A percentile compares a stretch with the other conserved stretches of the same genome.
phyloP scores from a whole-genome alignment of 441 rosid species.

The Populus hybrid region DNA sequence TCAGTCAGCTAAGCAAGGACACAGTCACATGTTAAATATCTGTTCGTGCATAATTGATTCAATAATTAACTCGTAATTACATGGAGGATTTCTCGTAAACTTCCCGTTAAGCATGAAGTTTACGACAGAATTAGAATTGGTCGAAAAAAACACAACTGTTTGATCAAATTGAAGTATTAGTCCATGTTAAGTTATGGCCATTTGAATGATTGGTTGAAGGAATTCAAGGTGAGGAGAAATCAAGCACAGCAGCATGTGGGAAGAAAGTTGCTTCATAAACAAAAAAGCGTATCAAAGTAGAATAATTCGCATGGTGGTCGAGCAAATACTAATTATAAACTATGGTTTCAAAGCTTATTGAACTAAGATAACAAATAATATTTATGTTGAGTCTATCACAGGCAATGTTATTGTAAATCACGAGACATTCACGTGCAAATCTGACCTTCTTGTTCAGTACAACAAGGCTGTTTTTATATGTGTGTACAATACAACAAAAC shows the following conservation, averaged over 20 bases:
- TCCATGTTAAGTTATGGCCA: constrained; percentile 19
- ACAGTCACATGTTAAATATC: constrained; percentile 6
- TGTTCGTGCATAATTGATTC: constrained; percentile 1
- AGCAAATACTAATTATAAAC: constrained; percentile 10
- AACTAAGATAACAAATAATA: constrained; percentile 12
- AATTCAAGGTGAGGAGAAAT: neutral
- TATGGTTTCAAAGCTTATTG: constrained; percentile 11
- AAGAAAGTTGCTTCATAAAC: constrained; percentile 11
- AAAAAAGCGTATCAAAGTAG: neutral
- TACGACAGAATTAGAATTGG: neutral
- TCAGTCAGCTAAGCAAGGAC: constrained; percentile 15
- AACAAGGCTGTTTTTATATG: constrained; percentile 20
- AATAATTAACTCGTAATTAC: constrained; percentile 7
- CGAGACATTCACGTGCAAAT: constrained; percentile 87
- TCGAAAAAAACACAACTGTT: constrained; percentile 19
- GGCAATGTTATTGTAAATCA: constrained; percentile 56
- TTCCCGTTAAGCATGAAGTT: constrained; percentile 15
- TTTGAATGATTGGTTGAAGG: constrained; percentile 17
- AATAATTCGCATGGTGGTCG: constrained; percentile 10
- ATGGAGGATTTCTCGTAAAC: constrained; percentile 6
- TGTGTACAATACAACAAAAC: constrained; percentile 3
- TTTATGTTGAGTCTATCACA: constrained; percentile 27
- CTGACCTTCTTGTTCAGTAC: constrained; percentile 49
- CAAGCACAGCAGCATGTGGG: constrained; percentile 5
- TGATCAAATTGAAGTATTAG: constrained; percentile 5